A percentile compares a stretch with the other conserved stretches of the same genome.
Conservation (phyloP, 805 yeast species). For the Wickerhamiella australiensis region DNA sequence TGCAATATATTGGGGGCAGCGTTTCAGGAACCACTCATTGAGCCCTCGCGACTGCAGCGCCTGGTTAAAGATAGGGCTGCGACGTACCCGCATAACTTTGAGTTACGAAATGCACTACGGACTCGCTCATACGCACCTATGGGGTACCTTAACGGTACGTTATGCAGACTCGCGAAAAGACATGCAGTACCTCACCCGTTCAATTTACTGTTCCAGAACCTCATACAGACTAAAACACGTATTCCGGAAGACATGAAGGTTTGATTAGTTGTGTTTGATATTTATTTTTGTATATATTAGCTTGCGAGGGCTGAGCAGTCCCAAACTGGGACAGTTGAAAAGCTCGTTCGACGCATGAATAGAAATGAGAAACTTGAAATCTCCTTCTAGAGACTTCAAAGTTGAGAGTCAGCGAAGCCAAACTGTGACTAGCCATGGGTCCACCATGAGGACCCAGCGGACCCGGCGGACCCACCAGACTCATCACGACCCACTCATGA, state of each 20-base stretch:
- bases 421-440: no score
- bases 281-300: no score
- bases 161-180: not conserved
- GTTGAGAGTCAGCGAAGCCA: no score
- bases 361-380: no score
- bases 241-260: not conserved
- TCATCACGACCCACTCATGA: no score
- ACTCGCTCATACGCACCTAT: not conserved
- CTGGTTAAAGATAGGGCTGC: conserved; percentile 1
- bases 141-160: conserved; percentile 1
- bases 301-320: no score
- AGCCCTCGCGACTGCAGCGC: not conserved
- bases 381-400: no score
- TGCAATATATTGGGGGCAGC: conserved; percentile 22
- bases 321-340: no score
- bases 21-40: conserved; percentile 2
- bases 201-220: not conserved
- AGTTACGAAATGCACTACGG: not conserved
- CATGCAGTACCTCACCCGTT: not conserved
- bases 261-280: no score
- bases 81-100: not conserved
- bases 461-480: no score
- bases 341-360: no score
- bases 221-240: not conserved
- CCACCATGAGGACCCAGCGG: no score